These are phyloP conservation scores for Cronartium ribicola DNA, from an alignment of 1,284 basidiomycete genomes.

Conservation along the genomic window DNA sequence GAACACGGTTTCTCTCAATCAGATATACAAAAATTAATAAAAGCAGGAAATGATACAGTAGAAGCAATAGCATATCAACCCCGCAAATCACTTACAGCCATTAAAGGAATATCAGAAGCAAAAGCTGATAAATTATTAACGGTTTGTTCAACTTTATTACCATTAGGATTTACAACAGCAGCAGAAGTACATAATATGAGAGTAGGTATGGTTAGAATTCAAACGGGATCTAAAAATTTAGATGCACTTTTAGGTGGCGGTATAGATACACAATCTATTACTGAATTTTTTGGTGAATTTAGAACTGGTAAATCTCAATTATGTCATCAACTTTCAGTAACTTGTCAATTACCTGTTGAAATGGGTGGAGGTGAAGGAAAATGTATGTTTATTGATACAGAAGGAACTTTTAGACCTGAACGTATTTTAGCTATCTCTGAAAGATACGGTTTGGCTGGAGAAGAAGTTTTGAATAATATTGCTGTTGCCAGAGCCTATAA, in stretches of 20 bases:
- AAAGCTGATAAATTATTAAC: constrained; percentile 94
- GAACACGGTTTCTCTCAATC: constrained; percentile 85
- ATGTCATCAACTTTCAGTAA: constrained; percentile 96
- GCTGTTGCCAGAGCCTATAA: constrained; percentile 99
- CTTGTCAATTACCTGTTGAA: constrained; percentile 88
- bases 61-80: constrained; percentile 96
- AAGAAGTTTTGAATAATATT: constrained; percentile 97
- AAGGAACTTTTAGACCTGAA: constrained; percentile 96
- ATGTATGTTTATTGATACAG: constrained; percentile 97
- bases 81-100: constrained; percentile 82
- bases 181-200: constrained; percentile 93
- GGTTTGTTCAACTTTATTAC: constrained; percentile 88
- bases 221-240: constrained; percentile 91
- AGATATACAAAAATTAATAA: constrained; percentile 93
- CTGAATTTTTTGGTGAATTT: constrained; percentile 98
- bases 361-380: constrained; percentile 99
- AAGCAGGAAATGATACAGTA: constrained; percentile 87
- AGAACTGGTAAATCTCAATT: constrained; percentile 97
- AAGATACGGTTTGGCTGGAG: constrained; percentile 88
- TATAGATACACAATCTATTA: constrained; percentile 97
- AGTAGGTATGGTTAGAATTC: constrained; percentile 94
- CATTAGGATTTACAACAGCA: constrained; percentile 95
- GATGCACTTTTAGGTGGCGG: constrained; percentile 95
- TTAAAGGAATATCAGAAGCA: constrained; percentile 95
- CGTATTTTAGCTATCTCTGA: constrained; percentile 92